Base-by-base conservation (phyloP, 225 moss, liverwort and hornwort genomes). In the Straminergon stramineum region DNA sequence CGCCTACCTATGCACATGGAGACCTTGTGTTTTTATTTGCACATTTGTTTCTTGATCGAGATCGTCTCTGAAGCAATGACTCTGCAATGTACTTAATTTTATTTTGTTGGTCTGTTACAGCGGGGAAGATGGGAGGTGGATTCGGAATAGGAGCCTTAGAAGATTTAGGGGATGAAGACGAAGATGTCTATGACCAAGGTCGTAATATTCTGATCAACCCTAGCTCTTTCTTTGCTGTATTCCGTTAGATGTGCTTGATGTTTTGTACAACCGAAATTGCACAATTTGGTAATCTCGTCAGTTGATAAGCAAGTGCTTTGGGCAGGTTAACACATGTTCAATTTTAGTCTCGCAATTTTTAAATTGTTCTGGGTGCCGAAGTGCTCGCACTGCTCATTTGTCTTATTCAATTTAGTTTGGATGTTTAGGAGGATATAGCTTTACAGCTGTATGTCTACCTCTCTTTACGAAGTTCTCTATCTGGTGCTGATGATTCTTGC, bases 101-200 rank as follows among this genome's bases (percentile, higher is more conserved):
- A 37, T 84, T 73, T 69, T 60, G 37, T 92, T 52, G 76, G 83
- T 77, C 87, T 91, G 35, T 64, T 81, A 41, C 93, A 97, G 99
- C 94, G 91, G 93, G 94, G 85, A 95, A 95, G 91, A 93, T 96
- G 94, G 94, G 93, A 83, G 92, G 89, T 84, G 96, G 95, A 65
- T 95, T 97, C 75, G 98, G 97, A 65, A 92, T 95, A 81, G 95
- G 94, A 87, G 92, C 93, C 60, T 91, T 97, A 61, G 94, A 96
- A 91, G 93, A 95, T 61, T 89, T 96, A 87, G 96, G 96, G 55
- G 93, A 96, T 77, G 96, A 95, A 89, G 93, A 97, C 86, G 92
- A 96, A 95, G 96, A 92, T 87, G 94, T 96, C 34, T 96, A 95
- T 92, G 91, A 93, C 84, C 93, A 92, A 92, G 97, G 97, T 97